These are phyloP conservation scores for Leishmania lainsoni DNA, from an alignment of 208 protist genomes.

Conservation along the genomic window DNA sequence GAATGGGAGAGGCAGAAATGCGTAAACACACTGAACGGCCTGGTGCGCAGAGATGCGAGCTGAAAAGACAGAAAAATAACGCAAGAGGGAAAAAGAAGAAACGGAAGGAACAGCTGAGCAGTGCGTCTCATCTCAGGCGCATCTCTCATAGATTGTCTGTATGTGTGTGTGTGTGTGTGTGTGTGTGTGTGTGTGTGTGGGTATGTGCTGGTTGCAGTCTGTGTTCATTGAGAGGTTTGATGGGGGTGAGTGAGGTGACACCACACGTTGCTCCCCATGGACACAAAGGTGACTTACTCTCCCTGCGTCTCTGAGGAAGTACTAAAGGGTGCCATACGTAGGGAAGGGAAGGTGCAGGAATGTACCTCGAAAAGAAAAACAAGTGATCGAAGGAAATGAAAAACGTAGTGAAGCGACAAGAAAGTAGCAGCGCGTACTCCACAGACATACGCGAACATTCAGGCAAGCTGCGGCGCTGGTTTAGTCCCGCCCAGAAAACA, in stretches of 20 bases:
- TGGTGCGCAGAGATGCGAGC: background rate
- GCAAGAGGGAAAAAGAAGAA: background rate
- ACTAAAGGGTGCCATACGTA: background rate
- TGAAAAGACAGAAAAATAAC: background rate
- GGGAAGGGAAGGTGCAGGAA: background rate
- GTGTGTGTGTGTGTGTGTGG: background rate
- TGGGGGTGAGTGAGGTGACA: background rate
- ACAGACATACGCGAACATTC: background rate
- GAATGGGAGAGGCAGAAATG: background rate
- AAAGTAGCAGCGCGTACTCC: background rate
- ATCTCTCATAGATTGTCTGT: background rate
- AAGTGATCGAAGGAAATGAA: background rate
- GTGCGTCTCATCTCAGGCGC: background rate
- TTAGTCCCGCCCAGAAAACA: background rate
- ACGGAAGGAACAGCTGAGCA: background rate
- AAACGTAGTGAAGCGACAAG: background rate
- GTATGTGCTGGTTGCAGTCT: background rate
- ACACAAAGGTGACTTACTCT: background rate
- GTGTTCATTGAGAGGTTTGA: too few relatives aligned
- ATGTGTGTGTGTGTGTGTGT: background rate
- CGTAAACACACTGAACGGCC: background rate
- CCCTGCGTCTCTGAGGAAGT: background rate
- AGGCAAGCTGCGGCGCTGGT: background rate
- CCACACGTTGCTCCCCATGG: background rate
- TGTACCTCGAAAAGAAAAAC: background rate